Evolutionary conservation across 1,284 basidiomycete genomes (phyloP).

Genomic region (Cryptococcus hybrid): DNA sequence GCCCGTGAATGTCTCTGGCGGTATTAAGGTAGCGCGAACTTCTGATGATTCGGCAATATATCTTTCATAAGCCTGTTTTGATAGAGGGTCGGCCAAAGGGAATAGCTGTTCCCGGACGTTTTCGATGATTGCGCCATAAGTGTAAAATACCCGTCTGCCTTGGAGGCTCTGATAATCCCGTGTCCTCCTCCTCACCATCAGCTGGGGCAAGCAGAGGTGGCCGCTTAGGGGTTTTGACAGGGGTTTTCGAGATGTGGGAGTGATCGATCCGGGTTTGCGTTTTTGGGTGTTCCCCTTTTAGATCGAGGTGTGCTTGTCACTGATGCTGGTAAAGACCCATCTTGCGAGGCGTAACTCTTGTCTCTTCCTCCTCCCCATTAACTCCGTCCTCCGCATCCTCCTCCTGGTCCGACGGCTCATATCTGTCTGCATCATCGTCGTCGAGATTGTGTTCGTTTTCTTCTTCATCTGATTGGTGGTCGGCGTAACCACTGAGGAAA

Average conservation of each 20-base stretch:
- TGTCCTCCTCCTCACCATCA: conserved; percentile 10
- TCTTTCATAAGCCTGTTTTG: conserved; percentile 41
- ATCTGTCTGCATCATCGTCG: conserved; percentile 23
- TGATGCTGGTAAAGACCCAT: conserved; percentile 16
- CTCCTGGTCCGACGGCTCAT: conserved; percentile 21
- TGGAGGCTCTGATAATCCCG: conserved; percentile 45
- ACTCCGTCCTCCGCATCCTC: conserved; percentile 8
- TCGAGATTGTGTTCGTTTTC: conserved; percentile 4
- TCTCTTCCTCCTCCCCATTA: conserved; percentile 16
- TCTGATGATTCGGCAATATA: conserved; percentile 12
- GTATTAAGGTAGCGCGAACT: not conserved
- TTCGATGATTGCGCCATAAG: conserved; percentile 59
- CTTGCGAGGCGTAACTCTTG: conserved; percentile 14
- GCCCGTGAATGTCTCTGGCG: conserved; percentile 9
- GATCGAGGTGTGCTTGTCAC: conserved; percentile 12
- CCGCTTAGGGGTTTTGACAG: conserved; percentile 12
- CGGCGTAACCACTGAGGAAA: conserved; percentile 42
- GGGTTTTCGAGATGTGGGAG: conserved; percentile 22
- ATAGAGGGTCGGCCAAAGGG: conserved; percentile 63
- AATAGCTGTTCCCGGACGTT: conserved; percentile 75
- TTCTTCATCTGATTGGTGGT: conserved; percentile 25
- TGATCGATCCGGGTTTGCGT: conserved; percentile 13
- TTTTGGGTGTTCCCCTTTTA: conserved; percentile 17
- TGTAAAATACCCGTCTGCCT: conserved; percentile 80
- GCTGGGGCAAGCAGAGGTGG: too few relatives aligned